phyloP scores from a whole-genome alignment of 2,329 filamentous ascomycete genomes.

The Diaporthe sp. region DNA sequence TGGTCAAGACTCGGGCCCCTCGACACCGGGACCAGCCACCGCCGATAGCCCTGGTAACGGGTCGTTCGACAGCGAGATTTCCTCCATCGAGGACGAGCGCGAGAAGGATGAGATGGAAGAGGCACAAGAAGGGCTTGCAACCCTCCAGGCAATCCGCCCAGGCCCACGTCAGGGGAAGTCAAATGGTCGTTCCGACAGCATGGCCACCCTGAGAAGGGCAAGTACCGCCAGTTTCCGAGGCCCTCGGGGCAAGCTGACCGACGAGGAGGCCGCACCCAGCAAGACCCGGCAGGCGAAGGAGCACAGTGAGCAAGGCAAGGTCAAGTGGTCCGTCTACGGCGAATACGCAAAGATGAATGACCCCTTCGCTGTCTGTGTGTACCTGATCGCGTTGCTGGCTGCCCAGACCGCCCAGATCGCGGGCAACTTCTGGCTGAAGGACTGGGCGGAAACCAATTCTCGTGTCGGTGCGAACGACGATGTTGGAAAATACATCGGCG shows the following conservation, averaged over 20 bases:
- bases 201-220: constrained; percentile 86
- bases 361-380: constrained; percentile 84
- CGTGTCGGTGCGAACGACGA: constrained; percentile 76
- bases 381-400: constrained; percentile 81
- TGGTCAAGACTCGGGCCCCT: constrained; percentile 65
- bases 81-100: constrained; percentile 68
- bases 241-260: constrained; percentile 84
- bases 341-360: constrained; percentile 98
- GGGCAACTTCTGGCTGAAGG: constrained; percentile 92
- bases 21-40: constrained; percentile 31
- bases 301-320: constrained; percentile 92
- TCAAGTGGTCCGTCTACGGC: constrained; percentile 94
- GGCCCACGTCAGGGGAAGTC: constrained; percentile 49
- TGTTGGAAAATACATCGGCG: constrained; percentile 90
- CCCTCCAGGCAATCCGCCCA: constrained; percentile 60
- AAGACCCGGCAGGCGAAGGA: constrained; percentile 92
- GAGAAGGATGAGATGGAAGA: constrained; percentile 79
- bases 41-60: constrained; percentile 60
- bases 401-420: constrained; percentile 87
- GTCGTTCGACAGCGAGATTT: constrained; percentile 64
- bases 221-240: constrained; percentile 93
- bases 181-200: constrained; percentile 77
- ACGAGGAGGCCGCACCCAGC: constrained; percentile 82
- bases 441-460: constrained; percentile 88
- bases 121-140: constrained; percentile 81